These are phyloP conservation scores for Pythium rishiriense DNA, from an alignment of 352 stramenopile species.

Conservation along the genomic window DNA sequence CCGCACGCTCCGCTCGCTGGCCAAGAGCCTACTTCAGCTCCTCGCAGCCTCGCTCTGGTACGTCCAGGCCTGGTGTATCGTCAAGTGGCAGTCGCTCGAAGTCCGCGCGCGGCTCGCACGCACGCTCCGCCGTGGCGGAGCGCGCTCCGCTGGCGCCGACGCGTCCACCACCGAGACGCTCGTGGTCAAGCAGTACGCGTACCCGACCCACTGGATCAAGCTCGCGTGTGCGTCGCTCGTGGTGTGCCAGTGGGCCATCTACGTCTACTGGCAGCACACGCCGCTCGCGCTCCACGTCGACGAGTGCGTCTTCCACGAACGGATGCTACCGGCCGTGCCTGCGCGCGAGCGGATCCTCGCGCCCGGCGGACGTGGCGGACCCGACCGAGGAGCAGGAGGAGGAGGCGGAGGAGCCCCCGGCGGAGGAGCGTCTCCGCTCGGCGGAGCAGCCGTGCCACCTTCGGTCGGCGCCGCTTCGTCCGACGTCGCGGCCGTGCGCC, in stretches of 20 bases:
- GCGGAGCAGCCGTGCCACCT: too few relatives aligned
- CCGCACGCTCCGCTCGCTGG: neutral
- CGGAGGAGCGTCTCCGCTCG: neutral
- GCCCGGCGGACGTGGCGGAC: slow-evolving; percentile 23
- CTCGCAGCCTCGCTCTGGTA: slow-evolving; percentile 21
- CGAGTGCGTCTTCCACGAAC: slow-evolving; percentile 68
- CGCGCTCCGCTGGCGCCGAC: slow-evolving; percentile 1
- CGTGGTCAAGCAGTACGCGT: slow-evolving; percentile 62
- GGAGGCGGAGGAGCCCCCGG: neutral
- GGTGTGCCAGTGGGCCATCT: slow-evolving; percentile 46
- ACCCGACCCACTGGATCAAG: slow-evolving; percentile 67
- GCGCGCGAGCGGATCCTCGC: slow-evolving; percentile 29
- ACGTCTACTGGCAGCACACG: slow-evolving; percentile 48
- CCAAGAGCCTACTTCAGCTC: slow-evolving; percentile 11
- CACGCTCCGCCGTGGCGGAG: slow-evolving; percentile 20
- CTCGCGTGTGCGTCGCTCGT: slow-evolving; percentile 54
- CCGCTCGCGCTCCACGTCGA: slow-evolving; percentile 56
- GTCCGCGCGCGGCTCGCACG: slow-evolving; percentile 25
- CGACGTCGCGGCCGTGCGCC: slow-evolving; percentile 37
- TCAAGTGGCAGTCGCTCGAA: slow-evolving; percentile 25
- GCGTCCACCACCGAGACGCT: slow-evolving; percentile 22
- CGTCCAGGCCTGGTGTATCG: slow-evolving; percentile 22
- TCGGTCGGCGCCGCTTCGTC: slow-evolving; percentile 11
- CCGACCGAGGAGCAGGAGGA: neutral
- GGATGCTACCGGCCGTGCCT: slow-evolving; percentile 33